phyloP scores from a whole-genome alignment of 306 rosid genomes.

The Inga oerstediana region DNA sequence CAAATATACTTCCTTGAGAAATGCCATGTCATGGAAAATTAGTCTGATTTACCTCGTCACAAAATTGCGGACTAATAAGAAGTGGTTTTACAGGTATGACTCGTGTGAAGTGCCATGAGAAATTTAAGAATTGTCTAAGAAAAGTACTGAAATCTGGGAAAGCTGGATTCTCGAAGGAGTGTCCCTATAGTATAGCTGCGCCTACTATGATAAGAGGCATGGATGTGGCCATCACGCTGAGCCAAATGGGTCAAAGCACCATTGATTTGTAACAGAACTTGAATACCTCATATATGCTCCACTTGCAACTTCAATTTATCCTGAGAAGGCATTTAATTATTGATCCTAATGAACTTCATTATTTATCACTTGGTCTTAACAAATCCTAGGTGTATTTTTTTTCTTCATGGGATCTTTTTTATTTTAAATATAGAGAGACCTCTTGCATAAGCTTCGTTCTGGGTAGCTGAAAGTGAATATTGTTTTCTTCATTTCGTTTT shows the following conservation, averaged over 20 bases:
- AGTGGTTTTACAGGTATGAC: slow-evolving; percentile 60
- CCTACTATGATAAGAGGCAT: slow-evolving; percentile 87
- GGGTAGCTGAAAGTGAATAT: background rate
- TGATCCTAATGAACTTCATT: slow-evolving; percentile 10
- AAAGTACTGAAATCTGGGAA: slow-evolving; percentile 71
- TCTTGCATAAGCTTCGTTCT: background rate
- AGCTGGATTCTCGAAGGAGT: slow-evolving; percentile 68
- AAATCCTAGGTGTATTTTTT: background rate
- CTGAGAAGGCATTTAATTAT: slow-evolving; percentile 8
- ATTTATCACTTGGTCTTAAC: background rate
- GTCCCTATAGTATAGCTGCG: slow-evolving; percentile 59
- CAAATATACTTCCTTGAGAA: background rate
- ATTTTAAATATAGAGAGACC: background rate
- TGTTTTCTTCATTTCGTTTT: background rate
- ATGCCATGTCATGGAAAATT: background rate
- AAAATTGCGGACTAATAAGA: slow-evolving; percentile 8
- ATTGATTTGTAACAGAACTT: background rate
- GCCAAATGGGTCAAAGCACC: slow-evolving; percentile 50
- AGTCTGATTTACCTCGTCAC: background rate
- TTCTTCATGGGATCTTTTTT: background rate
- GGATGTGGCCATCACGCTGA: slow-evolving; percentile 81
- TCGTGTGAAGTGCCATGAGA: slow-evolving; percentile 69
- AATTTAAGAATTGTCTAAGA: slow-evolving; percentile 69
- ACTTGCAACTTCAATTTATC: slow-evolving; percentile 7
- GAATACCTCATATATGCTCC: background rate